phyloP scores from a whole-genome alignment of 2,329 filamentous ascomycete genomes.

The Xylariaceae sp. region DNA sequence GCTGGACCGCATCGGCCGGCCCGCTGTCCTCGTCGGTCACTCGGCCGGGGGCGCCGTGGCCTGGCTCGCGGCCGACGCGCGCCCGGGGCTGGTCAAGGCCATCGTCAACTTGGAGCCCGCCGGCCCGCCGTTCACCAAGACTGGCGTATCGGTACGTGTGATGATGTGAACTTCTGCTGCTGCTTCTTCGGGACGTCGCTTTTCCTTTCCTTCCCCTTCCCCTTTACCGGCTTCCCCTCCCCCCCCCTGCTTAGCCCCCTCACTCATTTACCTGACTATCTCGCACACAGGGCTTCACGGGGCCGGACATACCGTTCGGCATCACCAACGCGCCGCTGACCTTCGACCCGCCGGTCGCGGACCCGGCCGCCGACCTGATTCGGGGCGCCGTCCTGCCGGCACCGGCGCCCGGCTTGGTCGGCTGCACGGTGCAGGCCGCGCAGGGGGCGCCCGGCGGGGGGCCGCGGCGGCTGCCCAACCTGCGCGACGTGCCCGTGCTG shows the following conservation, averaged over 20 bases:
- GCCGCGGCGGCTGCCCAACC: constrained; percentile 29
- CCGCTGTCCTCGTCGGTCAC: constrained; percentile 34
- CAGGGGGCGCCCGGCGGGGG: constrained; percentile 16
- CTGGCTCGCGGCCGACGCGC: constrained; percentile 33
- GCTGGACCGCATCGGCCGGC: constrained; percentile 34
- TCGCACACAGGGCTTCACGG: too few species aligned
- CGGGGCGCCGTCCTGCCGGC: constrained; percentile 21
- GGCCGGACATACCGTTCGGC: constrained; percentile 32
- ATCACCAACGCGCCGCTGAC: constrained; percentile 40
- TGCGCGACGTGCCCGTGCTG: constrained; percentile 28
- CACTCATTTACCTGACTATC: too few species aligned
- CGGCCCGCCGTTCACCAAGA: constrained; percentile 39
- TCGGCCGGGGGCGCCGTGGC: constrained; percentile 37
- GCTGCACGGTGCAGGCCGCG: constrained; percentile 28
- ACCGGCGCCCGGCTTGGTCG: constrained; percentile 12
- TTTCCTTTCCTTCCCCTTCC: too few species aligned
- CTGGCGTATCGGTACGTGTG: too few species aligned
- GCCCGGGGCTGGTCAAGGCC: constrained; percentile 32
- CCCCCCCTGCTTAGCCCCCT: too few species aligned
- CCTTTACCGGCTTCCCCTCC: too few species aligned
- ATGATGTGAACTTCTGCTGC: too few species aligned
- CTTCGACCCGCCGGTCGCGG: constrained; percentile 34
- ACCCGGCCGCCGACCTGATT: constrained; percentile 28
- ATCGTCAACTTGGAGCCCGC: constrained; percentile 38
- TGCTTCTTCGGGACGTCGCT: too few species aligned